Conservation (phyloP, 495 filamentous ascomycete species). For the Astrothelium subdiscretum region DNA sequence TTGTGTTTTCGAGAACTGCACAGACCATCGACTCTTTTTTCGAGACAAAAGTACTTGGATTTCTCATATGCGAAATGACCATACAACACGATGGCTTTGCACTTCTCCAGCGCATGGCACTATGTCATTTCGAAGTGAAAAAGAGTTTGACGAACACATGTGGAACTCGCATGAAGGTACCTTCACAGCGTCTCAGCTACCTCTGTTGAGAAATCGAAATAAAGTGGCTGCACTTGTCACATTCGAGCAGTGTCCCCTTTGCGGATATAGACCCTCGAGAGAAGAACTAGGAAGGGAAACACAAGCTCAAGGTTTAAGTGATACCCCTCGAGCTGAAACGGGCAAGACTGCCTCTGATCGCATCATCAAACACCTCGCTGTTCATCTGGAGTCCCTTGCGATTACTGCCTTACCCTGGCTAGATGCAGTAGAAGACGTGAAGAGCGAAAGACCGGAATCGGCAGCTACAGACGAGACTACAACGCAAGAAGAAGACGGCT, state of each 20-base stretch:
- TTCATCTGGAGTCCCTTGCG: conserved; percentile 5
- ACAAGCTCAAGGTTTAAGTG: not conserved
- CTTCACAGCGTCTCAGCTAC: not conserved
- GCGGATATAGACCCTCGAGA: not conserved
- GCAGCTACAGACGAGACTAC: not conserved
- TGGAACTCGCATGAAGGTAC: not conserved
- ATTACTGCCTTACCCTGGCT: conserved; percentile 8
- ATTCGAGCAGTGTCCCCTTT: conserved; percentile 6
- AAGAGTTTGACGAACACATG: conserved; percentile 5
- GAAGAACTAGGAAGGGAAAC: not conserved
- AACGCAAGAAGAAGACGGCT: not conserved
- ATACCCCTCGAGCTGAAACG: not conserved
- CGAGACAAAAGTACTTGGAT: conserved; percentile 8
- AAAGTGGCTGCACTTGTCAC: not conserved
- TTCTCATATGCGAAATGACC: conserved; percentile 5
- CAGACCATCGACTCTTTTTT: not conserved
- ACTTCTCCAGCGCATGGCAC: not conserved
- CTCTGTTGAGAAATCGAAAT: not conserved
- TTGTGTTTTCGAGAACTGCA: conserved; percentile 10
- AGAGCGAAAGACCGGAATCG: not conserved
- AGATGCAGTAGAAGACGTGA: conserved; percentile 4
- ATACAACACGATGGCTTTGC: conserved; percentile 7
- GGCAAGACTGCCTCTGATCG: not conserved
- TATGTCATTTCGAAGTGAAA: not conserved
- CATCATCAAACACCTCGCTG: conserved; percentile 6